phyloP scores from a whole-genome alignment of 805 yeast genomes.

The Danielozyma ontarioensis region DNA sequence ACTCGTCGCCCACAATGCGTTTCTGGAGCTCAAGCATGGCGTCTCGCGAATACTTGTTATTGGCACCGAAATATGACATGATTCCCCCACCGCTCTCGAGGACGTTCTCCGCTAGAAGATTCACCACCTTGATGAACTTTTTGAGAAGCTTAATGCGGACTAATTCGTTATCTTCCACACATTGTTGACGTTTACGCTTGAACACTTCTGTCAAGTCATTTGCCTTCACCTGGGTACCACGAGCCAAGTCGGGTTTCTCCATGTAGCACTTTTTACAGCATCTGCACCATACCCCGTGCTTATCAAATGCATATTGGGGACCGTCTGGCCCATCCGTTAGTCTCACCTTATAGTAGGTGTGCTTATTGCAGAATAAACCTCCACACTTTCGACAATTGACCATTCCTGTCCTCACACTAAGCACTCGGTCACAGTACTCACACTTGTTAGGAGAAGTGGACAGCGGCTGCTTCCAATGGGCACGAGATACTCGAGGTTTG shows the following conservation, averaged over 20 bases:
- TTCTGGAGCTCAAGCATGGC: conserved; percentile 1
- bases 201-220: conserved; percentile 46
- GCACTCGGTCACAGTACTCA: conserved; percentile 36
- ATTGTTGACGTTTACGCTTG: conserved; percentile 31
- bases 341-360: conserved; percentile 51
- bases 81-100: conserved; percentile 1
- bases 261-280: conserved; percentile 64
- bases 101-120: conserved; percentile 16
- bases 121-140: conserved; percentile 49
- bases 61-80: not conserved
- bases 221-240: conserved; percentile 32
- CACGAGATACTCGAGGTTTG: conserved; percentile 35
- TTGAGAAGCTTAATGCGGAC: conserved; percentile 53
- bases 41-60: conserved; percentile 3
- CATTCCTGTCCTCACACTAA: conserved; percentile 50
- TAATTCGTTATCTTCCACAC: conserved; percentile 46
- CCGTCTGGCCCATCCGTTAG: conserved; percentile 43
- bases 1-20: conserved; percentile 38
- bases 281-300: conserved; percentile 59
- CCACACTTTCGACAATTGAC: conserved; percentile 81
- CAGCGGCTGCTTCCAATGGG: conserved; percentile 55
- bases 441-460: conserved; percentile 36
- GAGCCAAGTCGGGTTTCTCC: conserved; percentile 48
- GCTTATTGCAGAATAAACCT: conserved; percentile 57
- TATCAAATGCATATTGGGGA: conserved; percentile 21